A percentile compares a stretch with the other conserved stretches of the same genome.
These are phyloP conservation scores for Lipomyces oligophaga DNA, from an alignment of 805 yeast genomes.

Conservation along the genomic window DNA sequence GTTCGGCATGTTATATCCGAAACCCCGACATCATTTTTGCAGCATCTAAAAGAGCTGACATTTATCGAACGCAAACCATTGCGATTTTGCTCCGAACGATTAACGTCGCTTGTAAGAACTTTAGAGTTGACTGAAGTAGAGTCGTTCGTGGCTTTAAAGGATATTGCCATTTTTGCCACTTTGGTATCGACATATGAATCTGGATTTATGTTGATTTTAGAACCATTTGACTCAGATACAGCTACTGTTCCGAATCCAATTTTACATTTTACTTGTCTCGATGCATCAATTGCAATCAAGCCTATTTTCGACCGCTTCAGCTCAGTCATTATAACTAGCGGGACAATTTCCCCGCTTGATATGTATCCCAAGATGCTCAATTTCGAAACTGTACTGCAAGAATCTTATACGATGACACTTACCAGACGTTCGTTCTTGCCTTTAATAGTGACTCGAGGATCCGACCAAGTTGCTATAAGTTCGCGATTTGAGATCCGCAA, in stretches of 20 bases:
- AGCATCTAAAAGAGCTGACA: conserved; percentile 88
- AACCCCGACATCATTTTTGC: conserved; percentile 88
- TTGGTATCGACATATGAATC: conserved; percentile 89
- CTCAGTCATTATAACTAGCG: conserved; percentile 91
- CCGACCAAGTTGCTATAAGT: conserved; percentile 95
- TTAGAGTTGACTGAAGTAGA: conserved; percentile 84
- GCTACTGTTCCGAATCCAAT: conserved; percentile 97
- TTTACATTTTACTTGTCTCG: conserved; percentile 86
- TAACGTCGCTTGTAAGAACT: conserved; percentile 83
- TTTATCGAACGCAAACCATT: conserved; percentile 90
- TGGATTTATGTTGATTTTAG: conserved; percentile 87
- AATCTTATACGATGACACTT: conserved; percentile 92
- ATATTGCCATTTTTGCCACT: conserved; percentile 95
- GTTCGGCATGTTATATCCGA: conserved; percentile 97
- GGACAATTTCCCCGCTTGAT: conserved; percentile 96
- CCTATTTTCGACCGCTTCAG: conserved; percentile 93
- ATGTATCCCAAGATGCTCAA: conserved; percentile 98
- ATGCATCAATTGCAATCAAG: conserved; percentile 95
- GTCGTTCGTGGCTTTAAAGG: conserved; percentile 88
- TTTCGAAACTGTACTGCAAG: conserved; percentile 88
- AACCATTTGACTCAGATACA: conserved; percentile 92
- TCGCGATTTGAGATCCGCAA: conserved; percentile 95
- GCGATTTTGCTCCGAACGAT: conserved; percentile 79
- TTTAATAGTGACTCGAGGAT: conserved; percentile 92
- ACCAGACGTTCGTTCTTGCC: conserved; percentile 91